Conservation (phyloP, 495 filamentous ascomycete species). For the Neurospora sp. region DNA sequence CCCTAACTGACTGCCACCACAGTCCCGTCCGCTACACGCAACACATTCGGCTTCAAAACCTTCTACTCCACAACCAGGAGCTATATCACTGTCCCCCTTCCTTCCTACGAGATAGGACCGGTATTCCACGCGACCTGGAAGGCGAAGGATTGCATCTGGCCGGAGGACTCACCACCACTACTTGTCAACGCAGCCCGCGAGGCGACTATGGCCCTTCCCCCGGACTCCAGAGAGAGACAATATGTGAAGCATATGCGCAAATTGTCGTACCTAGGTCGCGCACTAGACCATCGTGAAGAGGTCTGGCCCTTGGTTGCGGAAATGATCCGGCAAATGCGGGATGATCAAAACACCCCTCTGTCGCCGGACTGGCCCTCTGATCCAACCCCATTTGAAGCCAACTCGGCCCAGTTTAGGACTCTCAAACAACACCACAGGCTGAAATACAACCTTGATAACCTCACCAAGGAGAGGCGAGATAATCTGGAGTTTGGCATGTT, state of each 20-base stretch:
- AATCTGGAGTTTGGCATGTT: background rate
- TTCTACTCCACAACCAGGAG: background rate
- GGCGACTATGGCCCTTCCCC: background rate
- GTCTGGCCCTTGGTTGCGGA: background rate
- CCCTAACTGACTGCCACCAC: background rate
- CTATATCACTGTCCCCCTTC: background rate
- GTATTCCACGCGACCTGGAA: background rate
- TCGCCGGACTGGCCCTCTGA: background rate
- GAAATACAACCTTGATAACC: background rate
- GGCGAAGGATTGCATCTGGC: background rate
- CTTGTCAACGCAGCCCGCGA: background rate
- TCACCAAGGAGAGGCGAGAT: background rate
- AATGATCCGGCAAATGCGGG: background rate
- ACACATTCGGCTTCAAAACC: background rate
- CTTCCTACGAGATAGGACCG: background rate
- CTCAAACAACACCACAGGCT: background rate
- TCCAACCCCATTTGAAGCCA: background rate
- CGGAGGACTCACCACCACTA: accelerated
- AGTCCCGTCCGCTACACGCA: background rate
- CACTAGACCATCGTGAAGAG: background rate
- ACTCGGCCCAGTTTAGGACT: background rate
- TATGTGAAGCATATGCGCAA: background rate
- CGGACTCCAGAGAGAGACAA: background rate
- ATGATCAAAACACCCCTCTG: background rate
- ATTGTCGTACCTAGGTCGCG: background rate